Conservation (phyloP, 495 filamentous ascomycete species). For the Neurospora sp. region DNA sequence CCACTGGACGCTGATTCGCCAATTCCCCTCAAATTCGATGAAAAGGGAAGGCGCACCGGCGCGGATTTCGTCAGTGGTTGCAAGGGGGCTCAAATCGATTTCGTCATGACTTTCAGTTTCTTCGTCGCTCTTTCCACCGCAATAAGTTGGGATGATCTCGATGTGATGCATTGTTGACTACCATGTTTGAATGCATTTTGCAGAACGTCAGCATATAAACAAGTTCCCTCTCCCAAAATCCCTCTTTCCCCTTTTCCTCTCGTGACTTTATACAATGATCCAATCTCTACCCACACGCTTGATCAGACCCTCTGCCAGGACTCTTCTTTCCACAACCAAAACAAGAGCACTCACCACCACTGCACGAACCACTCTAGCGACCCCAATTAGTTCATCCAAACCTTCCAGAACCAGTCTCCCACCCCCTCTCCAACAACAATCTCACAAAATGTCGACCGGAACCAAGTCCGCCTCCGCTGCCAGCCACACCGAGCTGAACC, state of each 20-base stretch:
- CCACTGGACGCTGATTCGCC: background rate
- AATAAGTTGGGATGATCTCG: background rate
- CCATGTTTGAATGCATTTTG: background rate
- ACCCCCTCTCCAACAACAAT: background rate
- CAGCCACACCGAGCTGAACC: conserved; percentile 36
- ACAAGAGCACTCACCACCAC: conserved; percentile 1
- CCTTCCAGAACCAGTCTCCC: background rate
- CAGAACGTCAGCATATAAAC: background rate
- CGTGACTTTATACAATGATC: background rate
- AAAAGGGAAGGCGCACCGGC: background rate
- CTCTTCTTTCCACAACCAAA: background rate
- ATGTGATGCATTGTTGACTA: background rate
- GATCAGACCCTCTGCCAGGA: background rate
- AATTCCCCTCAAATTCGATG: background rate
- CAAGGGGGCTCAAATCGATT: background rate
- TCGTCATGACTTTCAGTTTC: background rate
- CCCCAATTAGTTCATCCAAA: background rate
- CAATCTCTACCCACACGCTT: background rate
- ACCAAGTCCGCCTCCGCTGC: conserved; percentile 23
- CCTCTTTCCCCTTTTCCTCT: background rate
- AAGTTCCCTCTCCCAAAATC: background rate
- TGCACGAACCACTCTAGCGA: background rate
- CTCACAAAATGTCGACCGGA: conserved; percentile 33
- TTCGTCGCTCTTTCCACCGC: background rate
- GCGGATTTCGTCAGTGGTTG: background rate